Percentiles rank a stretch among this genome's conserved stretches.
These are phyloP conservation scores for Botryotinia calthae DNA, from an alignment of 2,329 filamentous ascomycete species.

Conservation along the genomic window DNA sequence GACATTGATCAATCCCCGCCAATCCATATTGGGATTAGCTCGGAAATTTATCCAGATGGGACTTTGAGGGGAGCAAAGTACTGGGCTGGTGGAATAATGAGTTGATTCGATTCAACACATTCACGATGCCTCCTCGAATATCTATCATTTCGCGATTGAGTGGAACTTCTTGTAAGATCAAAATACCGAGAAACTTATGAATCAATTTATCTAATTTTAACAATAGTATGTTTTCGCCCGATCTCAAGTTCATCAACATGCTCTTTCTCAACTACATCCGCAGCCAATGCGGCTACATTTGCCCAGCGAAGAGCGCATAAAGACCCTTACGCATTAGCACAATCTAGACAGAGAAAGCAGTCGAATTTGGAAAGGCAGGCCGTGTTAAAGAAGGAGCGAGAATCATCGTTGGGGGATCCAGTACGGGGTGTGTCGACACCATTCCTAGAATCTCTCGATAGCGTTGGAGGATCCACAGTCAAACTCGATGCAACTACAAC, in stretches of 20 bases:
- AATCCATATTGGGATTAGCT: constrained; percentile 33
- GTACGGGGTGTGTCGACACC: constrained; percentile 76
- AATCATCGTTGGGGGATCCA: constrained; percentile 68
- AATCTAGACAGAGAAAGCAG: constrained; percentile 78
- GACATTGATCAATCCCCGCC: constrained; percentile 18
- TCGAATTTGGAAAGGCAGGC: constrained; percentile 76
- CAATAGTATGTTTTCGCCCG: constrained; percentile 59
- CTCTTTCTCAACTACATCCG: constrained; percentile 59
- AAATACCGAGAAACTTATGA: background rate
- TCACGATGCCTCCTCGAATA: constrained; percentile 65
- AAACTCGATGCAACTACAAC: constrained; percentile 30
- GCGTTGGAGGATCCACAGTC: constrained; percentile 42
- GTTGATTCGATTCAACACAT: constrained; percentile 2
- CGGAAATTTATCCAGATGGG: constrained; percentile 19
- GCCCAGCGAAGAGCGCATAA: constrained; percentile 66
- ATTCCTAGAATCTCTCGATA: constrained; percentile 79
- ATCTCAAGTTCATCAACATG: constrained; percentile 47
- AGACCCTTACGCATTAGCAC: constrained; percentile 80
- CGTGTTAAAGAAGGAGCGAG: constrained; percentile 63
- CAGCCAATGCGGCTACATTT: constrained; percentile 56
- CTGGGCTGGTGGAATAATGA: background rate
- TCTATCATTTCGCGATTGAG: constrained; percentile 58
- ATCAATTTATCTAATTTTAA: constrained; percentile 18
- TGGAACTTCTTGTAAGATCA: constrained; percentile 56
- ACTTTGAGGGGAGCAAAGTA: constrained; percentile 17